Base-by-base conservation (phyloP, 2,329 filamentous ascomycete genomes). In the Mollisiaceae sp. region DNA sequence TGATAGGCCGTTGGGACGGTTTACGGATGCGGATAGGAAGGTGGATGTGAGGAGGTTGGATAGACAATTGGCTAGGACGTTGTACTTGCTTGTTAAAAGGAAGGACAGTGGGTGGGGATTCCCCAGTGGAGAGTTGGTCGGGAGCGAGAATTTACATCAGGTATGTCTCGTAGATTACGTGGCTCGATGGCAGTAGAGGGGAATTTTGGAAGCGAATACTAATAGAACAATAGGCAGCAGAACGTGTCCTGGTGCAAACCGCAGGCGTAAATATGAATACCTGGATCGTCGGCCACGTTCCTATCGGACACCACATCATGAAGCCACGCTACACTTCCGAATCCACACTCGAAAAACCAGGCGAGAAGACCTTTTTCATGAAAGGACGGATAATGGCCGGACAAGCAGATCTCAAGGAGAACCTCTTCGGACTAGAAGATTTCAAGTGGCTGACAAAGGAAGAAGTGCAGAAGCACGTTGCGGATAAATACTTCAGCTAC, bases 221-320 rank as follows among this genome's bases (percentile, higher is more conserved):
- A 64, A 67, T 50, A 41, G 11, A 18, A 39, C n/a, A 27, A 68
- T 73, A 99, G 95, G 89, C 92, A 54, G 93, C 94, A 43, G 87
- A 93, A 76, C 87, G 93, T 66, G 88, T 93, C 62, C 83, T 98
- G 27, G 83, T 89, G 60, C 85, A 92, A 73, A 83, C 92, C 3
- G 93, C 90, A 11, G 95, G 95, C 65, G 81, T 91, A 67, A 96
- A 99, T 84, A 98, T 99, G 94, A 98, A 98, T 82, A 97, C 93
- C 63, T 99, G 95, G 94, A 87, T 98, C 72, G 91, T 99, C 60
- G 94, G 93, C 67, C 93, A 93, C 73, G 91, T 91, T 65, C 95
- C 95, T 12, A 86, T 97, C 65, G 94, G 94, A 32, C 91, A 97
- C 80, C 81, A 91, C 75, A 83, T 91, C 71, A 81, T 81, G 67